phyloP scores from a whole-genome alignment of 1,284 basidiomycete genomes.

The Phellinidium pouzarii region DNA sequence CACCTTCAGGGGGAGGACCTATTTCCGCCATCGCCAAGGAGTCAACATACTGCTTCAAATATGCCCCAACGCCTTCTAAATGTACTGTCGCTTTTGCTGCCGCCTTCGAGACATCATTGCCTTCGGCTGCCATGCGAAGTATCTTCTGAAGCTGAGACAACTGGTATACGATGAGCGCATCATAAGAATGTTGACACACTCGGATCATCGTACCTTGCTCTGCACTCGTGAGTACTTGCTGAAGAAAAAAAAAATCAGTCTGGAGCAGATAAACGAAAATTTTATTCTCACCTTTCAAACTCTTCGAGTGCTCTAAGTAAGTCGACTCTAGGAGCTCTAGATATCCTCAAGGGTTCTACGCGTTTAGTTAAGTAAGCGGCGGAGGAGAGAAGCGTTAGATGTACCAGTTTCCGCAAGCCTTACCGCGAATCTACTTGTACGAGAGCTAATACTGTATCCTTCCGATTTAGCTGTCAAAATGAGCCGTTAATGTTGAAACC shows the following conservation, averaged over 20 bases:
- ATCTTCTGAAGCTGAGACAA: not conserved
- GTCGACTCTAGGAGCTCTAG: not conserved
- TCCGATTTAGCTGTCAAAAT: constrained; percentile 4
- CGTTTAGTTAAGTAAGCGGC: not conserved
- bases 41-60: constrained; percentile 11
- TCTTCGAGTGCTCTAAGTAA: not conserved
- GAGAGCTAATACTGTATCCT: not conserved
- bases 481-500: not conserved
- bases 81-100: not conserved
- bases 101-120: not conserved
- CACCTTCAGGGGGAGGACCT: constrained; percentile 7
- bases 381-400: not conserved
- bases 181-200: not conserved
- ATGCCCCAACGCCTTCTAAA: constrained; percentile 2
- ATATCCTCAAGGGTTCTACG: constrained; percentile 1
- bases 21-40: not conserved
- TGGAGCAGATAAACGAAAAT: not conserved
- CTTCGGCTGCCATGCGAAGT: not conserved
- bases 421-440: not conserved
- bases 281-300: constrained; percentile 6
- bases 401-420: constrained; percentile 6
- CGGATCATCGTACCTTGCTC: not conserved
- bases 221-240: constrained; percentile 1
- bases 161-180: not conserved
- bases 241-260: not conserved